A percentile compares a stretch with the other conserved stretches of the same genome.
Evolutionary conservation across 345 rosid genomes (phyloP).

Genomic region (Mercurialis annua): DNA sequence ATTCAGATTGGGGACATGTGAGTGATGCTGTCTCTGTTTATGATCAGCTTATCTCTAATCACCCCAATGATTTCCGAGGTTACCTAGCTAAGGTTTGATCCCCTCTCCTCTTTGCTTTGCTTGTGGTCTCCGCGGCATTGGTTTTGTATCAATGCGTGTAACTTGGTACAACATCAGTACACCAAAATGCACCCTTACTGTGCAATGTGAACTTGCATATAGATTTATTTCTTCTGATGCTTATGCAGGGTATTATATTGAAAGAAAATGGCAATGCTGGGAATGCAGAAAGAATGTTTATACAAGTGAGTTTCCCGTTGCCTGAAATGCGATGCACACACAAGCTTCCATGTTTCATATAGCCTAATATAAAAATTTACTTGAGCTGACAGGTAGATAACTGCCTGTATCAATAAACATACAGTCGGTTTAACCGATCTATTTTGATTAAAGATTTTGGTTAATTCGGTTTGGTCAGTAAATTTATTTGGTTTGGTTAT

Average conservation of each 20-base stretch:
- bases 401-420: background rate
- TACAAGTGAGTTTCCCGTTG: conserved; percentile 57
- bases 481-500: too few species aligned
- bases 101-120: background rate
- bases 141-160: background rate
- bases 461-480: too few species aligned
- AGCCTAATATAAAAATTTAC: background rate
- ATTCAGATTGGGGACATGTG: conserved; percentile 86
- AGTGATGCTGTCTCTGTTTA: conserved; percentile 89
- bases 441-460: too few species aligned
- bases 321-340: background rate
- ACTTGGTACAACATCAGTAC: background rate
- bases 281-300: conserved; percentile 97
- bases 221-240: conserved; percentile 2
- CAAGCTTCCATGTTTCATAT: background rate
- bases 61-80: conserved; percentile 89
- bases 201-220: background rate
- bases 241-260: conserved; percentile 74
- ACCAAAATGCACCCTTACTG: too few species aligned
- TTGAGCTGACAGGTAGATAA: background rate
- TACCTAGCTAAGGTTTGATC: conserved; percentile 82
- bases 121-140: background rate
- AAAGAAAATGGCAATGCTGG: conserved; percentile 81
- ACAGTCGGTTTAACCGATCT: too few species aligned
- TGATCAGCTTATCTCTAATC: conserved; percentile 64